Evolutionary conservation across 2,329 filamentous ascomycete genomes (phyloP).

Genomic region (Teratosphaeria zuluensis): DNA sequence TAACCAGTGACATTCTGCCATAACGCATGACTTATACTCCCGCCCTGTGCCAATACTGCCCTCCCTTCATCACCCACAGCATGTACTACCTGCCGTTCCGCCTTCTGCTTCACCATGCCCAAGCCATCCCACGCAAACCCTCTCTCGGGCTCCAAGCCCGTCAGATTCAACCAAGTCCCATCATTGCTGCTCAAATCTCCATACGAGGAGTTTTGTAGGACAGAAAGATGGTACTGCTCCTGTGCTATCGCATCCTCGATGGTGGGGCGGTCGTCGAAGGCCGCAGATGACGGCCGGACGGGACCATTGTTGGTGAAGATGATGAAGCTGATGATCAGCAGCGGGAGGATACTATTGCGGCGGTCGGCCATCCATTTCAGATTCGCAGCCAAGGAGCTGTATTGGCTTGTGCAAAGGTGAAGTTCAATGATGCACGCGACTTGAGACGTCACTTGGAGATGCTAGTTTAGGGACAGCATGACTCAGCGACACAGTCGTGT

Average conservation of each 20-base stretch:
- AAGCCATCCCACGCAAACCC: conserved; percentile 71
- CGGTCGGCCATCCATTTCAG: conserved; percentile 30
- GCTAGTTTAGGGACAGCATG: neutral
- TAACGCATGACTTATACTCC: conserved; percentile 30
- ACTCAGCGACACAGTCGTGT: no score
- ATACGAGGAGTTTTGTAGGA: conserved; percentile 43
- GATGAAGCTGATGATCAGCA: conserved; percentile 45
- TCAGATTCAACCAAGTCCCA: conserved; percentile 41
- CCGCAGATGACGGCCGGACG: conserved; percentile 19
- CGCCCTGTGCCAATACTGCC: conserved; percentile 25
- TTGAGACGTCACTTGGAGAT: neutral
- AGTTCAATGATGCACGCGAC: neutral
- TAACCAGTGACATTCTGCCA: conserved; percentile 74
- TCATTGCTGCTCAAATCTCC: conserved; percentile 38
- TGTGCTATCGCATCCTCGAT: conserved; percentile 40
- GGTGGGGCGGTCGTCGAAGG: conserved; percentile 31
- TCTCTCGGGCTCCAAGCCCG: conserved; percentile 65
- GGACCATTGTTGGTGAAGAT: conserved; percentile 40
- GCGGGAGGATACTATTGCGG: conserved; percentile 36
- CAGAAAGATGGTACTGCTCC: conserved; percentile 41
- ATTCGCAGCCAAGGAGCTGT: neutral
- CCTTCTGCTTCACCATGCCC: conserved; percentile 54
- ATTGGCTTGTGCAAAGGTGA: neutral
- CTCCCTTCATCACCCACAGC: conserved; percentile 28
- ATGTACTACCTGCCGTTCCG: conserved; percentile 44